phyloP scores from a whole-genome alignment of 257 asterid genomes.

The Solanum pinnatisectum region DNA sequence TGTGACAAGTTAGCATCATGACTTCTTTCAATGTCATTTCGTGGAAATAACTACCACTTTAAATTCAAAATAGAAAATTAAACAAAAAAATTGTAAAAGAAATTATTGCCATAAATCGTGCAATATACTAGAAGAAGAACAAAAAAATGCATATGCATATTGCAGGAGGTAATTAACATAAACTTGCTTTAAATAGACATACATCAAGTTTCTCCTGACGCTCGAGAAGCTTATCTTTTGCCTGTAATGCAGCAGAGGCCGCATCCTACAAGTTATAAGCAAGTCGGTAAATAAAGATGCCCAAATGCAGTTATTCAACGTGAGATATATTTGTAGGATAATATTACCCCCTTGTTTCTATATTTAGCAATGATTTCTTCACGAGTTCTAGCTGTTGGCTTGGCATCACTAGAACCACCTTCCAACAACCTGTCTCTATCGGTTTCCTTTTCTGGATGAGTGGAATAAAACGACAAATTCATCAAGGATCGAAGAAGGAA shows the following conservation, averaged over 20 bases:
- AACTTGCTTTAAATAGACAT: background rate
- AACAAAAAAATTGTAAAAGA: background rate
- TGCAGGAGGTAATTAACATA: background rate
- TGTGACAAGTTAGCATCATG: background rate
- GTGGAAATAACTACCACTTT: background rate
- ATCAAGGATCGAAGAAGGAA: background rate
- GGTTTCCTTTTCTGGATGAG: conserved; percentile 38
- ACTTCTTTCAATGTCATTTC: background rate
- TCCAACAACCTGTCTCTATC: conserved; percentile 64
- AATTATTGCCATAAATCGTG: background rate
- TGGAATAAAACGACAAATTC: background rate
- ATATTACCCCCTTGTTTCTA: conserved; percentile 58
- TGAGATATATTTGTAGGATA: conserved; percentile 6
- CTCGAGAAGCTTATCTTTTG: conserved; percentile 79
- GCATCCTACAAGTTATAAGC: conserved; percentile 50
- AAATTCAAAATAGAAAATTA: background rate
- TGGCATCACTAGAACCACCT: conserved; percentile 48
- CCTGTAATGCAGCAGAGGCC: conserved; percentile 65
- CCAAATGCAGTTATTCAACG: background rate
- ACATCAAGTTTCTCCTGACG: conserved; percentile 92
- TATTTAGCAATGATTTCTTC: conserved; percentile 97
- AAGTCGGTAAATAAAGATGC: conserved; percentile 10
- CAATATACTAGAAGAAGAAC: background rate
- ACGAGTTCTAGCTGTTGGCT: conserved; percentile 64
- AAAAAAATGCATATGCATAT: background rate